Percentiles rank a stretch among this genome's conserved stretches.
Conservation (phyloP, 2,329 filamentous ascomycete species). For the Xylaria polymorpha region DNA sequence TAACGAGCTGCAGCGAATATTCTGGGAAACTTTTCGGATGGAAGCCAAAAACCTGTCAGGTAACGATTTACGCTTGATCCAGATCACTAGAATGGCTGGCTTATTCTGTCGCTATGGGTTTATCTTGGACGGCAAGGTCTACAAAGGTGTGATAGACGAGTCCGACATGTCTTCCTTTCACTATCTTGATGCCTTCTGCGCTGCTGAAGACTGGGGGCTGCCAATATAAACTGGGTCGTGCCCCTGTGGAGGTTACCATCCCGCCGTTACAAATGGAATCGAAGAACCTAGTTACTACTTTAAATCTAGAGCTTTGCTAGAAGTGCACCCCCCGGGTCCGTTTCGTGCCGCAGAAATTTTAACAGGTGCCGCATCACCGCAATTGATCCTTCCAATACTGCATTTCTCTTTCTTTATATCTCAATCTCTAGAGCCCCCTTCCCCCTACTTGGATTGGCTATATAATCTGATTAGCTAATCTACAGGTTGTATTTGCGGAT, state of each 20-base stretch:
- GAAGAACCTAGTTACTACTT: too few species aligned
- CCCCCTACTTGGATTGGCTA: too few species aligned
- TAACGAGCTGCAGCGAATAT: constrained; percentile 11
- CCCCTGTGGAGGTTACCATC: background rate
- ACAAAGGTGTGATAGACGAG: constrained; percentile 13
- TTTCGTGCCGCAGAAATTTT: background rate
- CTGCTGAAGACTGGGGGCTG: constrained; percentile 14
- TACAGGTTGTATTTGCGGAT: too few species aligned
- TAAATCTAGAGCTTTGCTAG: too few species aligned
- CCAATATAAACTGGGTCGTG: constrained; percentile 2
- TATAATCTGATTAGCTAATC: too few species aligned
- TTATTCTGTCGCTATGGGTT: constrained; percentile 25
- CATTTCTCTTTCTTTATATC: too few species aligned
- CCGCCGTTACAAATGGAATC: too few species aligned
- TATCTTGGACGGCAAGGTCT: constrained; percentile 9
- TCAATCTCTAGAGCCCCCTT: too few species aligned
- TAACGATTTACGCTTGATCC: constrained; percentile 18
- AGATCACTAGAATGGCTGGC: constrained; percentile 21
- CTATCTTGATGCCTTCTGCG: constrained; percentile 28
- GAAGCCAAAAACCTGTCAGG: constrained; percentile 10
- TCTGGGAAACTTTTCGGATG: constrained; percentile 21
- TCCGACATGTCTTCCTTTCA: constrained; percentile 10
- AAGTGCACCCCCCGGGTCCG: too few species aligned
- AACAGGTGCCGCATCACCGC: too few species aligned
- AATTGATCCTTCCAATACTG: too few species aligned